Conservation (phyloP, 805 yeast genomes). For the Metschnikowia colocasiae region DNA sequence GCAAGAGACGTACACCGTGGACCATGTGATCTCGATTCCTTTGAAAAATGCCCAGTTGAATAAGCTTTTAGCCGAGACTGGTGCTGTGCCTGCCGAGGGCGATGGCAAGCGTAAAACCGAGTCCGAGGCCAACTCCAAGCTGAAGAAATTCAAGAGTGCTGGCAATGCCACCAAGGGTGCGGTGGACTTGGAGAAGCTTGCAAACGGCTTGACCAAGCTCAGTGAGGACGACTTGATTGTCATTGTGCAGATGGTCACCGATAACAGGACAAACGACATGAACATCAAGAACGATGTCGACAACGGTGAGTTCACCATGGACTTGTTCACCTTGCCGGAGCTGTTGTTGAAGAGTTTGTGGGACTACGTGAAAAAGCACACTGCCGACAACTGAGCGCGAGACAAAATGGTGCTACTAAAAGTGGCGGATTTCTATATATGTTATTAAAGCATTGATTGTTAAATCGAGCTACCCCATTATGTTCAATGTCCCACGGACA, state of each 20-base stretch:
- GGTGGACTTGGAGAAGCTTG: conserved; percentile 85
- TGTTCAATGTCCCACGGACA: not conserved
- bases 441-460: conserved; percentile 4
- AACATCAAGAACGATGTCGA: conserved; percentile 93
- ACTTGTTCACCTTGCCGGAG: conserved; percentile 89
- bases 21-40: conserved; percentile 75
- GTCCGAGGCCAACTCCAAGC: conserved; percentile 30
- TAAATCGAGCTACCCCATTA: not conserved
- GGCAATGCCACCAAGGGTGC: conserved; percentile 60
- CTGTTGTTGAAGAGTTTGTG: conserved; percentile 84
- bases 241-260: conserved; percentile 96
- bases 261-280: conserved; percentile 92
- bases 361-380: conserved; percentile 86
- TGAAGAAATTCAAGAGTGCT: conserved; percentile 50
- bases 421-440: not conserved
- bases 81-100: conserved; percentile 63
- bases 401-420: not conserved
- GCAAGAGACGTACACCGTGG: conserved; percentile 70
- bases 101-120: conserved; percentile 36
- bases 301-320: conserved; percentile 96
- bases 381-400: conserved; percentile 21
- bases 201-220: conserved; percentile 82
- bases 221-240: conserved; percentile 90
- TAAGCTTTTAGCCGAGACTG: conserved; percentile 72
- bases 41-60: conserved; percentile 66